Evolutionary conservation across 176 grass and related monocot species (phyloP), one percentile per base, ranked within the genome.

Genomic region (Phoenix roebelenii): DNA sequence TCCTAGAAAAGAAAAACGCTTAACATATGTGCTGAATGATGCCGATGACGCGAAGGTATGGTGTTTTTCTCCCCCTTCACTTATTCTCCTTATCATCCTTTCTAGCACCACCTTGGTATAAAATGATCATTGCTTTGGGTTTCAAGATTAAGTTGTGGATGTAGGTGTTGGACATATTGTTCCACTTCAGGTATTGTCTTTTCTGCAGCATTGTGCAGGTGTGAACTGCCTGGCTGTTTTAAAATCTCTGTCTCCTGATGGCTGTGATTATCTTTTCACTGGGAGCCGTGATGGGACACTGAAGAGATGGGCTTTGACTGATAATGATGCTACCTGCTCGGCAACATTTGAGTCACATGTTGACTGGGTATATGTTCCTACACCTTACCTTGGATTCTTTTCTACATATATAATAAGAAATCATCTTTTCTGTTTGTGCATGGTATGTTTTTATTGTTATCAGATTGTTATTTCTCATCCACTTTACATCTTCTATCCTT

Each of bases 331-430:
- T 63, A 88, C 61, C 30, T 98, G 82, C 73, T 98, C 84, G 22
- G 81, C 72, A 74, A 92, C 93, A 63, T 98, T 98, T 78, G 93
- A 98, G 61, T 98, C 93, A 18, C 93, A 98, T 83, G 84, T 98
- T 78, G 93, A 98, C 50, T 98, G 93, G 93, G 93, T 98, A 88
- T 32, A 28, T 65, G 1, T 29, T 44, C 9, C 10, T 44, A 44
- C 35, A 14, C 35, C 35, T 12, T 44, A 12, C 35, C 35, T 44
- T 44, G 35, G 35, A 44, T 49, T 64, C 7, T 44, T 44, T 44
- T 44, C 10, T 44, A 44, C 35, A 44, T 44, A 9, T 44, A 44
- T 44, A 44, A 44, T 44, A 44, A 12, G 35, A 44, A 44, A 44
- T 44, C 10, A 44, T 44, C 35, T 44, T 44, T 44, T 44, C 35